Percentiles rank a stretch among this genome's conserved stretches.
phyloP scores from a whole-genome alignment of 257 asterid species.

The Capsicum baccatum region DNA sequence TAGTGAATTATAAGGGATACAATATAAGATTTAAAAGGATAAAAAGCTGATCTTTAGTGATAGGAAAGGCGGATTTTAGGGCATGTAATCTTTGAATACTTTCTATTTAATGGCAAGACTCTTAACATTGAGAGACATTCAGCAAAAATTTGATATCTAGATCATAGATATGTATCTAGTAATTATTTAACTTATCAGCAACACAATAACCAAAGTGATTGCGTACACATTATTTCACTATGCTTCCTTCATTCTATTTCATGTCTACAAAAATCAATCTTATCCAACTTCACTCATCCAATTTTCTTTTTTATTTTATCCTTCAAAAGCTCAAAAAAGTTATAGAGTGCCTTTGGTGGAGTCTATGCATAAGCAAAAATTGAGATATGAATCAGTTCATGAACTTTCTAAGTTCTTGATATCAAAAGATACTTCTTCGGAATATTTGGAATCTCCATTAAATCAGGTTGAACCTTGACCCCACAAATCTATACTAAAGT shows the following conservation, averaged over 20 bases:
- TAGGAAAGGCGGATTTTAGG: too few relatives aligned
- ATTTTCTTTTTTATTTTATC: neutral
- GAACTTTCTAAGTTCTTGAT: conserved; percentile 34
- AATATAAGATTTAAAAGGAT: too few relatives aligned
- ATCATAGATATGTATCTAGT: neutral
- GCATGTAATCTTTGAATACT: too few relatives aligned
- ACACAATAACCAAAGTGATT: too few relatives aligned
- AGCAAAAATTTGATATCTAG: too few relatives aligned
- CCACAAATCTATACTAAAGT: conserved; percentile 13
- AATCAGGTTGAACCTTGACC: neutral
- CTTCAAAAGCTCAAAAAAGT: conserved; percentile 12
- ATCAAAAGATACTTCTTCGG: conserved; percentile 30
- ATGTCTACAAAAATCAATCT: neutral
- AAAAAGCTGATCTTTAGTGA: too few relatives aligned
- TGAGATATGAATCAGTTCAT: conserved; percentile 21
- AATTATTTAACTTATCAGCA: too few relatives aligned
- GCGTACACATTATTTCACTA: too few relatives aligned
- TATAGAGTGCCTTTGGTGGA: conserved; percentile 28
- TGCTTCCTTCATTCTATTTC: neutral
- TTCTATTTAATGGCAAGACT: too few relatives aligned
- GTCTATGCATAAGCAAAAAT: conserved; percentile 21
- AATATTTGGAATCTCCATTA: neutral
- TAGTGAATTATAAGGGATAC: too few relatives aligned
- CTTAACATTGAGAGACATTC: too few relatives aligned
- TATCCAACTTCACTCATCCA: neutral